Evolutionary conservation across 2,329 filamentous ascomycete species (phyloP).

Genomic region (Aspergillus nomiae): DNA sequence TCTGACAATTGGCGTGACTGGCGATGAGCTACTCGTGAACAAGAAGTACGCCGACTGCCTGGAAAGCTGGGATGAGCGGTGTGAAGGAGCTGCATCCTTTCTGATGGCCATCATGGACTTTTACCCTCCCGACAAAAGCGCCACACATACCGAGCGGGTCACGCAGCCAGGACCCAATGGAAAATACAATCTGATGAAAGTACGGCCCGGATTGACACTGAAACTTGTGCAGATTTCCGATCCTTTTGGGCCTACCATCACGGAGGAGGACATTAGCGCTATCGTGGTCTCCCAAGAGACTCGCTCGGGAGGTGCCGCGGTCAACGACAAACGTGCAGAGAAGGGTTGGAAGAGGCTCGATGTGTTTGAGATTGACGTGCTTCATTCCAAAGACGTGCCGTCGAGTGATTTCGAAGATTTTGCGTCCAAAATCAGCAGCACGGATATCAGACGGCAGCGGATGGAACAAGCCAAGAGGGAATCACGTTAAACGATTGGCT

Average conservation of each 20-base stretch:
- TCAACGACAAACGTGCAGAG: conserved; percentile 79
- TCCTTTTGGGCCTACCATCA: conserved; percentile 86
- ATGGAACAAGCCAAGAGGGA: conserved; percentile 40
- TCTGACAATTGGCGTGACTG: conserved; percentile 84
- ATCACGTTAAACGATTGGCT: conserved; percentile 10
- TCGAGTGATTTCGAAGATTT: conserved; percentile 61
- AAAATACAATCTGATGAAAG: conserved; percentile 43
- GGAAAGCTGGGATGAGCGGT: conserved; percentile 77
- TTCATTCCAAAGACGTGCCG: conserved; percentile 67
- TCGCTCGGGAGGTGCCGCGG: conserved; percentile 74
- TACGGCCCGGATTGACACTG: conserved; percentile 66
- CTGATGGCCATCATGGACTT: conserved; percentile 64
- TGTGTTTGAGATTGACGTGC: conserved; percentile 85
- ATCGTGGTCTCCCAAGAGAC: conserved; percentile 90
- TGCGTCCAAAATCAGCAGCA: conserved; percentile 86
- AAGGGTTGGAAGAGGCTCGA: conserved; percentile 76
- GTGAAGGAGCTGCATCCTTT: conserved; percentile 70
- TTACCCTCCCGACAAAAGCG: conserved; percentile 49
- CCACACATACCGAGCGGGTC: conserved; percentile 33
- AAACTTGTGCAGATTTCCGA: conserved; percentile 86
- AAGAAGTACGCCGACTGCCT: conserved; percentile 85
- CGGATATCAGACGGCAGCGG: conserved; percentile 68
- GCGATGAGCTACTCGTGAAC: conserved; percentile 79
- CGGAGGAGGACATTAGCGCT: conserved; percentile 73
- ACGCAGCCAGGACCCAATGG: conserved; percentile 41